phyloP scores from a whole-genome alignment of 768 basidiomycete genomes.

The Cubamyces sp. region DNA sequence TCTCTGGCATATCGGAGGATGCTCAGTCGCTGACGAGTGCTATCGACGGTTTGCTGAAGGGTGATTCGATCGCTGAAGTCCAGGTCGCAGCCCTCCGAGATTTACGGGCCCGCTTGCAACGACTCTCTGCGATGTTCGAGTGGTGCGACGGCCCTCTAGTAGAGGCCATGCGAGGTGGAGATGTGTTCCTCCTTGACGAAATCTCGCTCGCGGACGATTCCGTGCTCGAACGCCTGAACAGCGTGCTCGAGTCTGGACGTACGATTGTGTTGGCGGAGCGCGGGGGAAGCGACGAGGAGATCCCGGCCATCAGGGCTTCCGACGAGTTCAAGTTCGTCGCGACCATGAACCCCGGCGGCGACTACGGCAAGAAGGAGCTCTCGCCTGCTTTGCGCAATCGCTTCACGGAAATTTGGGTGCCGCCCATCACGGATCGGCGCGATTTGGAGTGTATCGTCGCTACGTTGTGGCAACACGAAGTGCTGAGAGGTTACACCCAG shows the following conservation, averaged over 20 bases:
- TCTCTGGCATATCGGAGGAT: conserved; percentile 29
- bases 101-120: conserved; percentile 49
- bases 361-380: conserved; percentile 98
- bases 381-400: conserved; percentile 96
- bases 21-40: conserved; percentile 32
- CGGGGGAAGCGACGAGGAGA: conserved; percentile 73
- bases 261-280: conserved; percentile 92
- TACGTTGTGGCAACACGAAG: conserved; percentile 63
- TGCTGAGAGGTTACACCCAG: conserved; percentile 57
- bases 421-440: conserved; percentile 67
- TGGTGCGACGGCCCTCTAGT: conserved; percentile 98
- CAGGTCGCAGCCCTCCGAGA: conserved; percentile 41
- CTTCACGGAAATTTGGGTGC: conserved; percentile 99
- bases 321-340: conserved; percentile 86
- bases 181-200: conserved; percentile 91
- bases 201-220: conserved; percentile 98
- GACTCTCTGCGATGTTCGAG: conserved; percentile 82
- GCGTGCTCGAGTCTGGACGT: conserved; percentile 90
- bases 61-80: conserved; percentile 38
- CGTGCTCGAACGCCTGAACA: conserved; percentile 95
- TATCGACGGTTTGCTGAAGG: conserved; percentile 30
- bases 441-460: conserved; percentile 83
- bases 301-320: conserved; percentile 67
- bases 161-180: conserved; percentile 84
- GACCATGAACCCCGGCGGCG: conserved; percentile 99